phyloP scores from a whole-genome alignment of 257 asterid genomes.

The Nicotiana undulata region DNA sequence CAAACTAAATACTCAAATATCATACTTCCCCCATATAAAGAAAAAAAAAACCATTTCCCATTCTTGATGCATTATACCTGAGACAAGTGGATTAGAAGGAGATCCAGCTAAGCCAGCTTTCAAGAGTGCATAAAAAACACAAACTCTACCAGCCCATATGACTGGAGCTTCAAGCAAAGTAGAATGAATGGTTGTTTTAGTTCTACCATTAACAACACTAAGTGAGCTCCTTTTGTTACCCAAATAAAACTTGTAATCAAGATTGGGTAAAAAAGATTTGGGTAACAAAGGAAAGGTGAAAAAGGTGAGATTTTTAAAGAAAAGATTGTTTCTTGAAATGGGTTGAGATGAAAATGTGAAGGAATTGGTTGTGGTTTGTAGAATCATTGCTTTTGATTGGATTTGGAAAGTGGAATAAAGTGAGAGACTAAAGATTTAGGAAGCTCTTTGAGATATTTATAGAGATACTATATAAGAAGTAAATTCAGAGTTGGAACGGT shows the following conservation, averaged over 20 bases:
- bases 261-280: conserved; percentile 50
- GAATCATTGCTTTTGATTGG: conserved; percentile 38
- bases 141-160: conserved; percentile 88
- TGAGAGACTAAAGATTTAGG: not conserved
- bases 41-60: not conserved
- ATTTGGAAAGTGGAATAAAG: not conserved
- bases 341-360: conserved; percentile 16
- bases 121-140: conserved; percentile 72
- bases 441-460: not conserved
- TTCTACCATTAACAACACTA: conserved; percentile 4
- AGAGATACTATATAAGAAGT: not conserved
- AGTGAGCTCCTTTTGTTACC: conserved; percentile 18
- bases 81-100: conserved; percentile 65
- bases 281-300: conserved; percentile 26
- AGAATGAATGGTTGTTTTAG: conserved; percentile 23
- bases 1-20: not conserved
- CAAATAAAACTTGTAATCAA: conserved; percentile 33
- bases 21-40: not conserved
- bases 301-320: conserved; percentile 28
- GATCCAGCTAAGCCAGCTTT: conserved; percentile 97
- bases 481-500: not conserved
- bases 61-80: conserved; percentile 28
- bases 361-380: conserved; percentile 30
- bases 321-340: conserved; percentile 12
- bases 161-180: conserved; percentile 67